Evolutionary conservation across 192 early-diverging fungal genomes (phyloP), one percentile per base, ranked within the genome.

Genomic region (Glomus cerebriforme): DNA sequence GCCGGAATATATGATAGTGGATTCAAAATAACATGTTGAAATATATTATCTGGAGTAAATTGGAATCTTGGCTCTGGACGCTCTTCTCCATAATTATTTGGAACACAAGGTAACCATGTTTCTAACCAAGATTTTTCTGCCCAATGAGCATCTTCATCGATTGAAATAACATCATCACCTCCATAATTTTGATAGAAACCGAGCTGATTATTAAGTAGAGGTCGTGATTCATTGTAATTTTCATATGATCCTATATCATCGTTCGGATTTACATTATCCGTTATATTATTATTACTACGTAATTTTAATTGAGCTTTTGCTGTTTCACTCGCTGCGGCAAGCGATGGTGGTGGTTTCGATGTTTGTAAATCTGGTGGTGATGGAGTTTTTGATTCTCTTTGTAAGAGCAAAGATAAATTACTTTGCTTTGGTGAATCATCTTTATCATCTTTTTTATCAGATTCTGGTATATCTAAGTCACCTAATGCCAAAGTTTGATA

Each of bases 1-100:
- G 96, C 96, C 7, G 98, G 98, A 8, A 96, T 84, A 79, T 90
- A 95, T 27, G 87, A 86, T 65, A 92, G 64, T 0, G 91, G 92
- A 69, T 88, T 86, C 13, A 84, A 43, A 17, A 87, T 26, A 26
- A 75, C 31, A 12, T 85, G 31, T 59, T 24, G 35, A 67, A 75
- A 64, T 60, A 77, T 64, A 29, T 54, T 71, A 24, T 77, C 31
- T 29, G 47, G 64, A 35, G 76, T 78, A 24, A 78, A 73, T 31
- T 68, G 59, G 59, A 45, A 8, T 43, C 10, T 45, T 34, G n/a
- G 37, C 32, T 29, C 26, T 24, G 76, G 72, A 39, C 32, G 45
- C 2, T 22, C 27, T 65, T 76, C 77, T 17, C 78, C 34, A 10
- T 70, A 10, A 43, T 43, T 43, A 31, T 49, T 45, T 9, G 45